Evolutionary conservation across 108 stramenopile species (phyloP).

Genomic region (Aureococcus anophagefferens): DNA sequence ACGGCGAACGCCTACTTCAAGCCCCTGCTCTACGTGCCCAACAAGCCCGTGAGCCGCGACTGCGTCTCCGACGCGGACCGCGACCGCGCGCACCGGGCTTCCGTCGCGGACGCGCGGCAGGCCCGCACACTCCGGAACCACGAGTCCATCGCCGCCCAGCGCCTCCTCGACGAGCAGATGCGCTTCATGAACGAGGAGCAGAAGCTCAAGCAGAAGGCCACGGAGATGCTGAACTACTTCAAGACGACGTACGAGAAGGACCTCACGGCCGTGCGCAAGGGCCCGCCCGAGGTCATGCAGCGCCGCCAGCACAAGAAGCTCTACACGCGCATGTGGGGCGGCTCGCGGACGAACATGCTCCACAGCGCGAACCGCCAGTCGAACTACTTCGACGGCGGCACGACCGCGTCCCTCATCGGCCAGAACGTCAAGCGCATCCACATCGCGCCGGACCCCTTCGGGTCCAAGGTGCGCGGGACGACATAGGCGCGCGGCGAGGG

Average conservation of each 20-base stretch:
- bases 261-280: not conserved
- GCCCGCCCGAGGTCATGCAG: conserved; percentile 1
- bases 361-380: not conserved
- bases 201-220: conserved; percentile 13
- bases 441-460: no score
- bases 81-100: not conserved
- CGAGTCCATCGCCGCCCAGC: not conserved
- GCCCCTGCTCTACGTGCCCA: conserved; percentile 8
- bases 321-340: not conserved
- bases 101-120: not conserved
- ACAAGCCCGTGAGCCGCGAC: not conserved
- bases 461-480: no score
- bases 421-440: no score
- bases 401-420: no score
- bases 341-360: not conserved
- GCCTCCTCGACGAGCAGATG: conserved; percentile 1
- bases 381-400: no score
- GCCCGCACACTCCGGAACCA: not conserved
- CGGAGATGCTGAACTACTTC: not conserved
- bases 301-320: not conserved
- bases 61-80: not conserved
- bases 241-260: not conserved
- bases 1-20: conserved; percentile 15
- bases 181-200: conserved; percentile 13
- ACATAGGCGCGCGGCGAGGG: no score